Evolutionary conservation across 345 rosid genomes (phyloP).

Genomic region (Psidium friedrichsthalianum): DNA sequence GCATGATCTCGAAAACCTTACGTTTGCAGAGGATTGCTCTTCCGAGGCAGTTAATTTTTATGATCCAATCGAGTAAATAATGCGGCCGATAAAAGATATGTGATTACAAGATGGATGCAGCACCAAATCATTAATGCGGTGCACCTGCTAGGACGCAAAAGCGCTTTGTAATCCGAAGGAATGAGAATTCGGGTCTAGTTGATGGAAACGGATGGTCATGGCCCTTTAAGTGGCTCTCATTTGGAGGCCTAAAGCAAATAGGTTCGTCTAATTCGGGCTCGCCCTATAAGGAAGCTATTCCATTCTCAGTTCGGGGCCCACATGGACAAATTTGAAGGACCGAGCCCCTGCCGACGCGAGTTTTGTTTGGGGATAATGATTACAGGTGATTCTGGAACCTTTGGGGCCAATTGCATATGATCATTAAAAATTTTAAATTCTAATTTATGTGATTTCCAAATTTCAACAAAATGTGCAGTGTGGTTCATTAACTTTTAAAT

Average conservation of each 20-base stretch:
- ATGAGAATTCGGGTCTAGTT: background rate
- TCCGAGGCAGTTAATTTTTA: no score
- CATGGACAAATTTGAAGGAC: background rate
- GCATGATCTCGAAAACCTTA: no score
- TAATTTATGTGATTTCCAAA: no score
- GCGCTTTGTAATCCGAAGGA: background rate
- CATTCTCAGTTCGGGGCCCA: background rate
- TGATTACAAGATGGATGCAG: background rate
- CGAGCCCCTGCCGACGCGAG: background rate
- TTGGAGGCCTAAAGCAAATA: background rate
- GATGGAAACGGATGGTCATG: background rate
- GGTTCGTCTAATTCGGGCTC: background rate
- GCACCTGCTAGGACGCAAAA: background rate
- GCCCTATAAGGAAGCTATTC: background rate
- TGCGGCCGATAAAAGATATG: background rate
- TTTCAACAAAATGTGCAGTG: fast-evolving
- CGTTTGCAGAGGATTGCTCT: no score
- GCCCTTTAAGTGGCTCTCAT: background rate
- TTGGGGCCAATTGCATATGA: no score
- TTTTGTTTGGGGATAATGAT: no score
- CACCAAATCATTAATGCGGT: background rate
- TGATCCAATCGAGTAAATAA: background rate
- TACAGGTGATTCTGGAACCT: no score
- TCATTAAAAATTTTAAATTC: no score
- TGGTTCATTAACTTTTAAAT: no score